Evolutionary conservation across 2,329 filamentous ascomycete species (phyloP), one percentile per base, ranked within the genome.

Genomic region (Balansia obtecta): DNA sequence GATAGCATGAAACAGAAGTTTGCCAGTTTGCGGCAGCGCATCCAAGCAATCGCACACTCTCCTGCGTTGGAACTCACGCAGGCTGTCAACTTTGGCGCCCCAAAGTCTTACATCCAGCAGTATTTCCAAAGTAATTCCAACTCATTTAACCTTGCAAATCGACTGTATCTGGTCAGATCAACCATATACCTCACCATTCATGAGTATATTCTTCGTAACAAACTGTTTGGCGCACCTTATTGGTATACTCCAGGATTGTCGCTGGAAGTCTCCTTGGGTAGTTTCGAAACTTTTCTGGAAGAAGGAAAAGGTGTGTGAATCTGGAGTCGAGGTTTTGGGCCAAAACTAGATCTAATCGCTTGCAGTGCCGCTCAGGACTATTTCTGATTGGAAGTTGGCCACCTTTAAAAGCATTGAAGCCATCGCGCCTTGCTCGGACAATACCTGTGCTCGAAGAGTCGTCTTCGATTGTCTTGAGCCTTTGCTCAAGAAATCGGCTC

Each of bases 1-100:
- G 45, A 46, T 3, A 18, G 20, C 16, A 30, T 46, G 12, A 46
- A 46, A 9, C 33, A 46, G 12, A 12, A 18, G 6, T 46, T 46
- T 39, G 16, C 45, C 33, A 39, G 1, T n/a, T 3, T 46, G 5
- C 45, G 45, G 12, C 45, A 46, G 32, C 32, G 16, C 8, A 46
- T 46, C 3, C 45, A 46, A 20, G 45, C 18, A 27, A 15, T 46
- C 13, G 45, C 20, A 2, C 15, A 46, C 20, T 27, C 12, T n/a
- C 3, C 18, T n/a, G 33, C 6, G 5, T 22, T 22, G 3, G 18
- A 46, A 6, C 30, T 46, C n/a, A 8, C 15, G 2, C 32, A 13
- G 20, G 1, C 18, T 45, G 5, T 10, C 20, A 5, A 12, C 27
- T 33, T 12, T 34, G 27, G 10, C 27, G 4, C 1, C 22, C 12